Percentiles rank a stretch among this genome's conserved stretches.
Evolutionary conservation across 2,329 filamentous ascomycete species (phyloP).

Genomic region (Diplodia sapinea): DNA sequence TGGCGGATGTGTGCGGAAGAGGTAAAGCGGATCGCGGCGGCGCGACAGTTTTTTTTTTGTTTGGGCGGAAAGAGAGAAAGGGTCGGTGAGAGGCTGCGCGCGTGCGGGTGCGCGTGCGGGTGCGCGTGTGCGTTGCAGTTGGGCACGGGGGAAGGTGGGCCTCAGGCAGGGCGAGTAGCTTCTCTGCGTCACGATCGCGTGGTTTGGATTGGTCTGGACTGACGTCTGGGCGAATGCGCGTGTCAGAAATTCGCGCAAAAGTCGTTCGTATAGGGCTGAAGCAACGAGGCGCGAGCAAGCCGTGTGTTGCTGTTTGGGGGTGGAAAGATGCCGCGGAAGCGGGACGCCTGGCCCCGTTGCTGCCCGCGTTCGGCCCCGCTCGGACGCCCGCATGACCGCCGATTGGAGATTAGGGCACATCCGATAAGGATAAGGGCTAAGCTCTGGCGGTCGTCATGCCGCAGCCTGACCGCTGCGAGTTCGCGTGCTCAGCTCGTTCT

Average conservation of each 20-base stretch:
- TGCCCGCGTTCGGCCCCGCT: slow-evolving; percentile 3
- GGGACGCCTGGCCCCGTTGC: slow-evolving; percentile 27
- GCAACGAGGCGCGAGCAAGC: not conserved
- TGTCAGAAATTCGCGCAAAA: not conserved
- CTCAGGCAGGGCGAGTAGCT: not conserved
- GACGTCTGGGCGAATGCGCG: not conserved
- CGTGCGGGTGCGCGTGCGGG: not conserved
- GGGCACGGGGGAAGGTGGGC: slow-evolving; percentile 1
- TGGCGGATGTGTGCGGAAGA: not conserved
- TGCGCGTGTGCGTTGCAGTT: slow-evolving; percentile 3
- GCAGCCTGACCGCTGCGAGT: slow-evolving; percentile 1
- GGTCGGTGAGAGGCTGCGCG: not conserved
- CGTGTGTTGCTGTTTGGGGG: slow-evolving; percentile 20
- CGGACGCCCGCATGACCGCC: not conserved
- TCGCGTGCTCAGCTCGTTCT: not conserved
- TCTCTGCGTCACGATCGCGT: not conserved
- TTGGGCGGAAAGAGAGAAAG: not conserved
- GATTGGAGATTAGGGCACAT: slow-evolving; percentile 25
- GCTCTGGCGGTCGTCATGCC: not conserved
- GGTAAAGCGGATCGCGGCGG: not conserved
- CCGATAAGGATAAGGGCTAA: slow-evolving; percentile 25
- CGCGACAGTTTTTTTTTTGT: not conserved
- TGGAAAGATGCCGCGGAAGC: slow-evolving; percentile 27
- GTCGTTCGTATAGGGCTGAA: not conserved
- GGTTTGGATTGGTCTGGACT: not conserved